Conservation (phyloP, 83 land plant genomes). For the Larix sibirica region DNA sequence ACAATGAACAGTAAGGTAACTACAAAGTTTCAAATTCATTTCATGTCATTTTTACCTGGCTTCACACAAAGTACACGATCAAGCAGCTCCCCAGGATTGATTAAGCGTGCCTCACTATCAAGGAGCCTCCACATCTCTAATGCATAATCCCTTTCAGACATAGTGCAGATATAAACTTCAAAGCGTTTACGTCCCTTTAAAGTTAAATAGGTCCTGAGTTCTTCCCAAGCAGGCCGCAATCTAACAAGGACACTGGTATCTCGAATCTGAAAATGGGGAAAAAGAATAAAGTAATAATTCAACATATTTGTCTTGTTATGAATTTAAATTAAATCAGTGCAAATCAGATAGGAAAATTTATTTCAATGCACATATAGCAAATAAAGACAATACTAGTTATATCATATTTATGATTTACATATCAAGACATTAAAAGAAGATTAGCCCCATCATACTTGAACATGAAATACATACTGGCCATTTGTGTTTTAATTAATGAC, state of each 20-base stretch:
- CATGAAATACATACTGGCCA: neutral
- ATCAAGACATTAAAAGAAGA: neutral
- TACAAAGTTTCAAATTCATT: neutral
- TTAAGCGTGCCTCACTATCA: constrained; percentile 84
- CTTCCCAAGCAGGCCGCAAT: constrained; percentile 97
- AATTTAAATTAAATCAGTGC: neutral
- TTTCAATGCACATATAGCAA: neutral
- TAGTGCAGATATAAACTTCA: constrained; percentile 98
- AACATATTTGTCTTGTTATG: neutral
- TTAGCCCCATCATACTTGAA: neutral
- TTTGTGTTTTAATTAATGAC: too few species aligned
- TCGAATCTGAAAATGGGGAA: constrained; percentile 61
- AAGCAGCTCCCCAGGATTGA: constrained; percentile 60
- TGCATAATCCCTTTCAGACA: constrained; percentile 99
- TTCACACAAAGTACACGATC: constrained; percentile 94
- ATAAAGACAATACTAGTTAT: neutral
- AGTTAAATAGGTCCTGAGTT: constrained; percentile 75
- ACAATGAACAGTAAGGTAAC: neutral
- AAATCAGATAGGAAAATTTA: neutral
- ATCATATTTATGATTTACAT: neutral
- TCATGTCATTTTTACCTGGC: constrained; percentile 53
- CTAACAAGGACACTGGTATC: constrained; percentile 98
- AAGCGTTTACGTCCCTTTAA: constrained; percentile 94
- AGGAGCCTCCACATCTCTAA: constrained; percentile 99
- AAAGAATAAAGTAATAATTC: neutral